Base-by-base conservation (phyloP, 768 basidiomycete genomes). In the Pleurotus djamor region DNA sequence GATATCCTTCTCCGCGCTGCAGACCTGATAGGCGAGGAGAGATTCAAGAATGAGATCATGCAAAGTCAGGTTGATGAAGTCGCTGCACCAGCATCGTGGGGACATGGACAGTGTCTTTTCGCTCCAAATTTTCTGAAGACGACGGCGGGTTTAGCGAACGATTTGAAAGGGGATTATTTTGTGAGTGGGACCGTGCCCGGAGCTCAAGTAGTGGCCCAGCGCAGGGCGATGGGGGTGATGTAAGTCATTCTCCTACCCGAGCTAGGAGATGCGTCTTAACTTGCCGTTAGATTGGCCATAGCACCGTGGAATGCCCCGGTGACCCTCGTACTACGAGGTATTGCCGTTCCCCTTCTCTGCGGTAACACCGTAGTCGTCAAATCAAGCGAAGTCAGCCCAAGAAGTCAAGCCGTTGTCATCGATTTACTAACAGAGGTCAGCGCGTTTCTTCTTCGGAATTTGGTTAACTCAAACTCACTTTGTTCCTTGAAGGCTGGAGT, bases 271-370 rank as follows among this genome's bases (percentile, higher is more conserved):
- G 43, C 5, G 10, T 6, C 34, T 52, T 17, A 8, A 12, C 35
- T 44, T 57, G 35, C 21, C 14, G 32, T 32, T 61, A 85, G 83
- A 17, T 75, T 83, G 56, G 76, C 79, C 3, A 81, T 85, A 2
- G 74, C 79, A 1, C 83, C 84, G 0, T 86, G 84, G 84, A 86
- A 86, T 63, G 79, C 79, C 2, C 81, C 85, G 0, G 62, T 79
- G 6, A 63, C 67, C 1, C 70, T 87, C 12, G 72, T 79, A 0
- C 57, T 84, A 13, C 70, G 81, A 14, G 79, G 82, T 0, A 67
- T 82, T 12, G 74, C 73, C 1, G 63, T 78, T 9, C 81, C 84
- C 0, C 65, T 85, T 35, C 64, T 85, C 1, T 83, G 83, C 54
- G 84, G 84, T 1, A 86, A 85, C 65, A 83, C 84, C 0, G 78